These are phyloP conservation scores for Boehmeria nivea DNA, from an alignment of 306 rosid species.

Conservation along the genomic window DNA sequence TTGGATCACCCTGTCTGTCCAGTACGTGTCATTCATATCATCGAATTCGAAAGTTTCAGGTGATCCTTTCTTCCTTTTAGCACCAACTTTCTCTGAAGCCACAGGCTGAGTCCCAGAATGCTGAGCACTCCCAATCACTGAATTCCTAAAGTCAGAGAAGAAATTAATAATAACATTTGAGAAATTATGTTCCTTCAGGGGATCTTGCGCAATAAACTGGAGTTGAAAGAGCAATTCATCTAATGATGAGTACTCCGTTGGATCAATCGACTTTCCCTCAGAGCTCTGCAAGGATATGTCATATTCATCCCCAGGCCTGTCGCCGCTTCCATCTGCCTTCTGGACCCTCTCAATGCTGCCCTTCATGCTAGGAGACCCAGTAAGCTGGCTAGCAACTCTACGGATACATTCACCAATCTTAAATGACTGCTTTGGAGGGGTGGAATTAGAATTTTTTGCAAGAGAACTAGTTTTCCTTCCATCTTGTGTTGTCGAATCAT, in stretches of 20 bases:
- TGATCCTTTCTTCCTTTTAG: constrained; percentile 58
- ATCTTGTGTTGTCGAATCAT: constrained; percentile 41
- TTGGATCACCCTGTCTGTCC: constrained; percentile 91
- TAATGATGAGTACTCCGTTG: constrained; percentile 57
- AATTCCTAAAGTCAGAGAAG: constrained; percentile 85
- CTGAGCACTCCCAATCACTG: constrained; percentile 31
- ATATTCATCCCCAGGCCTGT: constrained; percentile 41
- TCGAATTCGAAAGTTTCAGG: constrained; percentile 90
- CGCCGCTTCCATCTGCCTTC: constrained; percentile 45
- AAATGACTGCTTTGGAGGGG: constrained; percentile 53
- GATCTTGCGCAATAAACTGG: constrained; percentile 60
- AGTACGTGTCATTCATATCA: constrained; percentile 88
- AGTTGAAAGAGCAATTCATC: constrained; percentile 65
- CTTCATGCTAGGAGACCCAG: constrained; percentile 56
- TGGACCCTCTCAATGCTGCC: constrained; percentile 46
- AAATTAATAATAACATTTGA: constrained; percentile 47
- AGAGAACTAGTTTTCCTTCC: constrained; percentile 53
- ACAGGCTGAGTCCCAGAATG: constrained; percentile 35
- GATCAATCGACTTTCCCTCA: constrained; percentile 28
- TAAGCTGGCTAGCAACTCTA: constrained; percentile 87
- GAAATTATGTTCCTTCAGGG: constrained; percentile 39
- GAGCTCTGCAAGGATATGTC: constrained; percentile 4
- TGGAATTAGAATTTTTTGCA: constrained; percentile 51
- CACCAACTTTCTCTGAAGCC: constrained; percentile 33
- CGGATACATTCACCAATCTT: constrained; percentile 88